Base-by-base conservation (phyloP, 2,329 filamentous ascomycete species). In the Echinosphaeria canescens region DNA sequence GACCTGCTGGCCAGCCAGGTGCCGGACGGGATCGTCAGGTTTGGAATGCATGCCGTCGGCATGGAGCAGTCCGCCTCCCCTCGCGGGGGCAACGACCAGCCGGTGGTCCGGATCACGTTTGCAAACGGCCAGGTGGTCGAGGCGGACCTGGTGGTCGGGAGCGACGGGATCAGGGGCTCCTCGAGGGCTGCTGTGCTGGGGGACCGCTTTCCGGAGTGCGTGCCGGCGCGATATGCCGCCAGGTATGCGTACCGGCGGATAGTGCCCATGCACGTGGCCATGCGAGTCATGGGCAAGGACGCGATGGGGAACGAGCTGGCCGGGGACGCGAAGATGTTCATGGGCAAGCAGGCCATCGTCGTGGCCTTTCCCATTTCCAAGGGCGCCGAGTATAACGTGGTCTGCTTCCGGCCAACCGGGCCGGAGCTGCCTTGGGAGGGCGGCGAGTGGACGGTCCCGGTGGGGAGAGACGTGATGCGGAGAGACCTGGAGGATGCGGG, bases 1-100 rank as follows among this genome's bases (percentile, higher is more conserved):
- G 47, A 54, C 15, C 50, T 53, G 22, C 50, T 57, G 49, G 36
- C 38, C 20, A 41, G 37, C 26, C 37, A 43, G 27, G 42, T 46
- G 13, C 40, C 42, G 2, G 12, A 28, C 5, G 10, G 26, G 29
- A 10, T 26, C 43, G n/a, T 33, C 34, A 4, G 41, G 41, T 13
- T 26, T 46, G 19, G 43, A 28, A 28, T 28, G 17, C 30, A 18
- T 10, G 19, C 25, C 4, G 39, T 33, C 19, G 27, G 32, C 15
- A 28, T 29, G 7, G 30, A 36, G 34, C 43, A 4, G 11, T 14
- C 15, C 24, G 10, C 4, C 8, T 9, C 9, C 23, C 12, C n/a
- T 14, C 9, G 17, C 17, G 17, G 7, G 17, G 17, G 7, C 7
- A 10, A 6, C 6, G 17, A 10, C 29, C 28, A 23, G 29, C 29